Base-by-base conservation (phyloP, 108 stramenopile genomes). In the Nannochloropsis gaditana region DNA sequence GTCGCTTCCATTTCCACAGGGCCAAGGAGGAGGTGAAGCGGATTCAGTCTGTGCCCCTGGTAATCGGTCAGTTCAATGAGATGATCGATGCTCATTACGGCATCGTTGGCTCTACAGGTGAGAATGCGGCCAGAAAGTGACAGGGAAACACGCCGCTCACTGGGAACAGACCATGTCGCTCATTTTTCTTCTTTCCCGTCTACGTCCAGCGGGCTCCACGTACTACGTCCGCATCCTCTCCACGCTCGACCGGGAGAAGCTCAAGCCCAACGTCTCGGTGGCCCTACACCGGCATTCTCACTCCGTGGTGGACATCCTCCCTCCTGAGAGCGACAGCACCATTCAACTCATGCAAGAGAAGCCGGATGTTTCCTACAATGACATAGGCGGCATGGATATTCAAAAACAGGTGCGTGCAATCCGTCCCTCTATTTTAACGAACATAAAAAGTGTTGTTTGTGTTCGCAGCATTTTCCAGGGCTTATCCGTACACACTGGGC, bases 81-180 rank as follows among this genome's bases (percentile, higher is more conserved):
- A 97, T 99, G 96, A 97, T 99, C 85, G 99, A 99, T 88, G 95
- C 96, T 84, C 95, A 97, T 90, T 97, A 98, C 86, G 97, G 99
- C 41, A 97, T 98, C 84, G 97, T 98, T 8, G 88, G 83, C 44
- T 50, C 47, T 15, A 50, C 47, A 11, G 47, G 47, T 50, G 47
- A 10, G 47, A 50, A 15, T 10, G 47, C 10, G 47, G 47, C 11
- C 10, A 15, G 47, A 15, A 50, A 15, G 47, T 10, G 15, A 15
- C 11, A 15, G 15, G 47, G 47, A 50, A 15, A 50, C 47, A 50
- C 47, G 47, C 15, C 1, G 47, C 31, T 1, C 31, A 50, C 47
- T 50, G 31, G 31, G 31, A 31, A 31, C 31, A 31, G 31, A 31
- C 31, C 47, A 50, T 1, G 47, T 50, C 47, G 47, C 31, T 31